These are phyloP conservation scores for Gastrodia elata DNA, from an alignment of 106 monocot species.

Conservation along the genomic window DNA sequence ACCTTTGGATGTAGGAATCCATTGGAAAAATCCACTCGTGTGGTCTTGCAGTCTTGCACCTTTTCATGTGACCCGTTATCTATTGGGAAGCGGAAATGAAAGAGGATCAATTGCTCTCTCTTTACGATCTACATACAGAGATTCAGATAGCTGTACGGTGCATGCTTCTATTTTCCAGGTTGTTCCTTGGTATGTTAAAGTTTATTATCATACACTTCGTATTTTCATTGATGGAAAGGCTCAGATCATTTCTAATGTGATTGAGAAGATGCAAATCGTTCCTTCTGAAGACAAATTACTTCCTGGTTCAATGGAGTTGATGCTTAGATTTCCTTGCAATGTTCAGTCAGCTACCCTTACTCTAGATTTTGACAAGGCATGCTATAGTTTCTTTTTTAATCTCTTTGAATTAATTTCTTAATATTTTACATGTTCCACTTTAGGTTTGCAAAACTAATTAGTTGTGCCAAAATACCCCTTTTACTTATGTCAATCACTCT, in stretches of 20 bases:
- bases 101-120: slow-evolving; percentile 92
- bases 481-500: neutral
- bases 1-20: slow-evolving; percentile 70
- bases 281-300: slow-evolving; percentile 91
- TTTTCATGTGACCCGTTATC: slow-evolving; percentile 62
- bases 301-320: slow-evolving; percentile 74
- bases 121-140: slow-evolving; percentile 29
- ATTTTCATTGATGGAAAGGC: slow-evolving; percentile 67
- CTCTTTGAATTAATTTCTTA: neutral
- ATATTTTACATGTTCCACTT: neutral
- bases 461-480: neutral
- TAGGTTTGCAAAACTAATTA: neutral
- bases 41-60: slow-evolving; percentile 54
- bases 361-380: slow-evolving; percentile 92
- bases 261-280: slow-evolving; percentile 66
- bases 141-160: slow-evolving; percentile 32
- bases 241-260: slow-evolving; percentile 36
- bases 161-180: slow-evolving; percentile 73
- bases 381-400: neutral
- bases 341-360: slow-evolving; percentile 47
- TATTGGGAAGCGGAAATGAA: slow-evolving; percentile 97
- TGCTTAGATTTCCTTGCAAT: slow-evolving; percentile 65
- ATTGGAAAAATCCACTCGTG: slow-evolving; percentile 64
- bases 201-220: slow-evolving; percentile 82
- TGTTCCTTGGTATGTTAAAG: slow-evolving; percentile 96